Conservation (phyloP, 2,329 filamentous ascomycete genomes). For the Colletotrichum australisinense region DNA sequence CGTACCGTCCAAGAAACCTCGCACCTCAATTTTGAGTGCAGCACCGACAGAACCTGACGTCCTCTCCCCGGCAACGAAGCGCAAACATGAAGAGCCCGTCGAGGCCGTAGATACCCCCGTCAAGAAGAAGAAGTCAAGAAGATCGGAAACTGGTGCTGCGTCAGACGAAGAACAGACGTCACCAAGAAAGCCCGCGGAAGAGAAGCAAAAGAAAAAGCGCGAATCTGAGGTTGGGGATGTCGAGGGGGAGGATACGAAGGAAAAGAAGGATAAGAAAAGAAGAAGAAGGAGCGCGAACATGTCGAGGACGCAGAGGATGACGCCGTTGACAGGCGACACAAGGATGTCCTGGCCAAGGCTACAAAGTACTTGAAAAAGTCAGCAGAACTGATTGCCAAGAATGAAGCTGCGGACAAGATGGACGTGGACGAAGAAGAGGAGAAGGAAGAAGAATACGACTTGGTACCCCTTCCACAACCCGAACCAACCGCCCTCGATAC, state of each 20-base stretch:
- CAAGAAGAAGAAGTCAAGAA: slow-evolving; percentile 50
- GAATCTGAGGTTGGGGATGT: neutral
- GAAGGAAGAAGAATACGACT: slow-evolving; percentile 69
- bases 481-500: slow-evolving; percentile 67
- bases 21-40: neutral
- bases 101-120: slow-evolving; percentile 42
- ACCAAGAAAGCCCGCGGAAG: slow-evolving; percentile 35
- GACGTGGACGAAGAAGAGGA: slow-evolving; percentile 44
- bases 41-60: neutral
- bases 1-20: slow-evolving; percentile 37
- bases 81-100: slow-evolving; percentile 49
- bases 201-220: slow-evolving; percentile 37
- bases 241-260: slow-evolving; percentile 16
- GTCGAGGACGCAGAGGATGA: slow-evolving; percentile 42
- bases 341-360: slow-evolving; percentile 64
- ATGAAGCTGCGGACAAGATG: slow-evolving; percentile 44
- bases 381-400: slow-evolving; percentile 49
- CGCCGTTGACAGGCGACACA: slow-evolving; percentile 54
- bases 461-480: slow-evolving; percentile 87
- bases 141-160: slow-evolving; percentile 28
- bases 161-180: slow-evolving; percentile 39
- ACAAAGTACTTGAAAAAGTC: slow-evolving; percentile 65
- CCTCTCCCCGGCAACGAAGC: slow-evolving; percentile 41
- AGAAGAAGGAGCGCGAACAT: slow-evolving; percentile 38
- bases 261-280: slow-evolving; percentile 30